phyloP scores from a whole-genome alignment of 805 yeast genomes.

The Wickerhamiella azymoides region DNA sequence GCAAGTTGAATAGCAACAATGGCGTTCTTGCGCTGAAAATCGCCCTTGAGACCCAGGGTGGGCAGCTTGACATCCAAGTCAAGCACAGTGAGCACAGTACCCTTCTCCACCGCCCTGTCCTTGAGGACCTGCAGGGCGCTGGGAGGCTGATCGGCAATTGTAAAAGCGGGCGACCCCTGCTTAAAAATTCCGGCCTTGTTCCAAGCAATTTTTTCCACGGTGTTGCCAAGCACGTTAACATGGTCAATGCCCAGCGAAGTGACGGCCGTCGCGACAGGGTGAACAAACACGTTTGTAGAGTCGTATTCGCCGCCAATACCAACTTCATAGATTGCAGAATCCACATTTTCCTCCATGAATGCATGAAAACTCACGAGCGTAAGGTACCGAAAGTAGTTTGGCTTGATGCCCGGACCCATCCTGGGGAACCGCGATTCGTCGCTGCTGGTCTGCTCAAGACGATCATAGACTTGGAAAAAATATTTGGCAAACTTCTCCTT shows the following conservation, averaged over 20 bases:
- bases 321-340: slow-evolving; percentile 89
- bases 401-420: slow-evolving; percentile 60
- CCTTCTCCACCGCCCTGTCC: slow-evolving; percentile 57
- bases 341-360: slow-evolving; percentile 76
- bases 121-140: slow-evolving; percentile 36
- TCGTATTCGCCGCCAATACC: slow-evolving; percentile 98
- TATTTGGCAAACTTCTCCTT: slow-evolving; percentile 73
- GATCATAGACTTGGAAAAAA: slow-evolving; percentile 91
- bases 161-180: slow-evolving; percentile 46
- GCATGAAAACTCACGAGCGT: slow-evolving; percentile 86
- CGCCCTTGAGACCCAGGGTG: slow-evolving; percentile 38
- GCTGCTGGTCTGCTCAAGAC: slow-evolving; percentile 44
- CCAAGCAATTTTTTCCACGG: slow-evolving; percentile 86
- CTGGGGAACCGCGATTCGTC: slow-evolving; percentile 50
- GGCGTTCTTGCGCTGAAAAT: slow-evolving; percentile 75
- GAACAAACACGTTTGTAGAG: slow-evolving; percentile 75
- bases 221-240: slow-evolving; percentile 69
- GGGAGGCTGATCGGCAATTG: slow-evolving; percentile 42
- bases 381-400: slow-evolving; percentile 84
- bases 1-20: slow-evolving; percentile 70
- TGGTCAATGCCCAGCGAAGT: slow-evolving; percentile 87
- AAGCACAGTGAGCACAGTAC: slow-evolving; percentile 37
- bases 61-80: slow-evolving; percentile 28
- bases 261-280: slow-evolving; percentile 77
- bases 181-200: slow-evolving; percentile 92